Percentiles rank a stretch among this genome's conserved stretches.
These are phyloP conservation scores for Fusarium acutatum DNA, from an alignment of 2,329 filamentous ascomycete genomes.

Conservation along the genomic window DNA sequence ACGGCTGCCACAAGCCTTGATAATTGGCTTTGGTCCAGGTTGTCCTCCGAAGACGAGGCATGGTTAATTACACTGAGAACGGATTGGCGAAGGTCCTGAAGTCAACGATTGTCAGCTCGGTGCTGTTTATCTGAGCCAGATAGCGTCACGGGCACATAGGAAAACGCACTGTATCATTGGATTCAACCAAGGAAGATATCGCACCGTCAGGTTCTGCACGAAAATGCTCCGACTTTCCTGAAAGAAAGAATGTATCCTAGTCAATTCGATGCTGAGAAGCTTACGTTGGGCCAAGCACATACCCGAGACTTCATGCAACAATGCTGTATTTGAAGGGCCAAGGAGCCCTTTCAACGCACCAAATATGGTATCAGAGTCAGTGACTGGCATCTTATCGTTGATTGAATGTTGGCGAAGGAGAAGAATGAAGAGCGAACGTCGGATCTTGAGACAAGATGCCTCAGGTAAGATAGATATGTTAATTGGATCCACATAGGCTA, in stretches of 20 bases:
- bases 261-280: neutral
- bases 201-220: neutral
- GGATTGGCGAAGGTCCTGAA: constrained; percentile 9
- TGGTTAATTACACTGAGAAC: neutral
- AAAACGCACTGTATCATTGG: neutral
- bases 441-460: neutral
- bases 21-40: neutral
- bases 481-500: neutral
- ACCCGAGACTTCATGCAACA: constrained; percentile 21
- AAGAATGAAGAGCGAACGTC: neutral
- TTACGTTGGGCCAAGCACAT: neutral
- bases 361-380: neutral
- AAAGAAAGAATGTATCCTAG: neutral
- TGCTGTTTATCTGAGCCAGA: neutral
- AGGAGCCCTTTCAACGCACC: constrained; percentile 18
- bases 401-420: neutral
- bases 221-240: neutral
- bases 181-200: neutral
- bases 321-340: constrained; percentile 9
- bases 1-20: neutral
- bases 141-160: no score
- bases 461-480: neutral
- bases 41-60: neutral
- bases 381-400: neutral
- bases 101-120: neutral